A percentile compares a stretch with the other conserved stretches of the same genome.
Evolutionary conservation across 2,329 filamentous ascomycete genomes (phyloP).

Genomic region (Delphinella strobiligena): DNA sequence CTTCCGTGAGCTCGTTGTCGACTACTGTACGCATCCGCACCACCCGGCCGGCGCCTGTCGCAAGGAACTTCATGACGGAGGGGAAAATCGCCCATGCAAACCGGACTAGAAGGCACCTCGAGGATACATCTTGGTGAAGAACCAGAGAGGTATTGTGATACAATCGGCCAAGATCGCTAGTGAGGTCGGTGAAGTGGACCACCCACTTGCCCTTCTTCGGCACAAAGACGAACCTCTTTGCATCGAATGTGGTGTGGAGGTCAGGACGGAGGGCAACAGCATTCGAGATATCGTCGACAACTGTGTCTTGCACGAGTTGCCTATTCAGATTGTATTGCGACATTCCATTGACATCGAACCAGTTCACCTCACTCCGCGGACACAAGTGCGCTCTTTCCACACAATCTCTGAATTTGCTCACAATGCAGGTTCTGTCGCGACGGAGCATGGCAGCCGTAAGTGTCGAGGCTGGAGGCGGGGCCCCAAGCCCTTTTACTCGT

Average conservation of each 20-base stretch:
- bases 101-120: constrained; percentile 2
- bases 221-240: constrained; percentile 6
- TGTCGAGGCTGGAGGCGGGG: constrained; percentile 6
- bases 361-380: constrained; percentile 9
- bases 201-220: constrained; percentile 6
- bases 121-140: constrained; percentile 2
- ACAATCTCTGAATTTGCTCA: constrained; percentile 6
- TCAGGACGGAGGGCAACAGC: constrained; percentile 9
- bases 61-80: constrained; percentile 5
- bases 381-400: constrained; percentile 10
- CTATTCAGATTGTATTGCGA: constrained; percentile 5
- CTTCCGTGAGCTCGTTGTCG: not conserved
- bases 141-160: constrained; percentile 6
- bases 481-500: not conserved
- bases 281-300: constrained; percentile 8
- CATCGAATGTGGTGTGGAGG: constrained; percentile 10
- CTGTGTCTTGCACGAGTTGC: constrained; percentile 3
- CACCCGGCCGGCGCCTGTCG: constrained; percentile 1
- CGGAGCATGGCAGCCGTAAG: constrained; percentile 5
- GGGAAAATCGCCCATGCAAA: constrained; percentile 10
- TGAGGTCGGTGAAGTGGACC: constrained; percentile 7
- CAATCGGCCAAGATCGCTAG: constrained; percentile 2
- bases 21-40: constrained; percentile 1
- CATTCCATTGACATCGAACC: constrained; percentile 10
- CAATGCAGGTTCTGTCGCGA: constrained; percentile 6